Conservation (phyloP, 345 rosid genomes). For the Pelargonium nanum region DNA sequence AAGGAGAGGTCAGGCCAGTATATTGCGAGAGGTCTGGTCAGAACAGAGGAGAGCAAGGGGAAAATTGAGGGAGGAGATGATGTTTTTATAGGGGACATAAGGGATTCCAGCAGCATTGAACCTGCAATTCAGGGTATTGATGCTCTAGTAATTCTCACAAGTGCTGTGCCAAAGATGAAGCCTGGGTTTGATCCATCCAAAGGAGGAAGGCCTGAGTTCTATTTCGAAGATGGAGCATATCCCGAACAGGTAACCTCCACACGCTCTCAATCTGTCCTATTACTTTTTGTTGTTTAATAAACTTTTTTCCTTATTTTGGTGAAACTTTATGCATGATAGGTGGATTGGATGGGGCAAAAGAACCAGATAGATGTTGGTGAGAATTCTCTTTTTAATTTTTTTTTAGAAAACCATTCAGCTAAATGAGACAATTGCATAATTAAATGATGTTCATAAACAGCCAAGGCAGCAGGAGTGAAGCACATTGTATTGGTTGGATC, state of each 20-base stretch:
- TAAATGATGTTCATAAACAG: constrained; percentile 23
- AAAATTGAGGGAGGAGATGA: constrained; percentile 71
- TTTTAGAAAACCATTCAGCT: background rate
- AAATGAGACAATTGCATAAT: background rate
- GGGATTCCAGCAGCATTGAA: constrained; percentile 38
- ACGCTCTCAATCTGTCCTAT: background rate
- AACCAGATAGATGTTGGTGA: constrained; percentile 91
- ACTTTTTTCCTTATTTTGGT: constrained; percentile 8
- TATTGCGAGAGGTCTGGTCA: constrained; percentile 68
- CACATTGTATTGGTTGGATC: constrained; percentile 93
- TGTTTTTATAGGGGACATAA: constrained; percentile 64
- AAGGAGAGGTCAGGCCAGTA: constrained; percentile 70
- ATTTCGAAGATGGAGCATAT: constrained; percentile 78
- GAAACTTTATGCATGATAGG: constrained; percentile 30
- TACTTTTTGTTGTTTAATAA: background rate
- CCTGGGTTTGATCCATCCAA: constrained; percentile 74
- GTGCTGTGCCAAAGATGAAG: constrained; percentile 79
- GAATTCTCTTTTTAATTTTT: constrained; percentile 13
- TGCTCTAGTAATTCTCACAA: constrained; percentile 79
- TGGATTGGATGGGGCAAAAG: constrained; percentile 98
- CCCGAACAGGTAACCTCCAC: constrained; percentile 63
- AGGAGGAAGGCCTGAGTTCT: constrained; percentile 90
- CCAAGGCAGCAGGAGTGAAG: constrained; percentile 86
- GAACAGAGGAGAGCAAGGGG: constrained; percentile 80
- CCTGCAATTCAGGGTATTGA: constrained; percentile 67